These are phyloP conservation scores for Hypoxylon cercidicola DNA, from an alignment of 495 filamentous ascomycete genomes.

Conservation along the genomic window DNA sequence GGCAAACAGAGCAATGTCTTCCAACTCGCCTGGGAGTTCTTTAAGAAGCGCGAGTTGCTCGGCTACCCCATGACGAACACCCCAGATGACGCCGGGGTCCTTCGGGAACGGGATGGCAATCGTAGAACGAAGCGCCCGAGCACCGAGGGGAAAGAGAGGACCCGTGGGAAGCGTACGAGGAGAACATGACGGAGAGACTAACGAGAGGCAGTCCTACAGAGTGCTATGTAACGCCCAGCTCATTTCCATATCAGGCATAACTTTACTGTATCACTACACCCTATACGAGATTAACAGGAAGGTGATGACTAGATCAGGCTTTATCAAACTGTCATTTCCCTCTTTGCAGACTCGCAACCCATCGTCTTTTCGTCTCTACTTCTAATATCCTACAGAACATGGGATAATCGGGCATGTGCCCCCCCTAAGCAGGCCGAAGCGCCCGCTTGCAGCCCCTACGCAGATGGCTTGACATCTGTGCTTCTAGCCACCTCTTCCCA, in stretches of 20 bases:
- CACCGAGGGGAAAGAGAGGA: background rate
- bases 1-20: slow-evolving; percentile 11
- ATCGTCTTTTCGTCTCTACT: no score
- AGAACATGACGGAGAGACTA: background rate
- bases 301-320: no score
- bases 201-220: background rate
- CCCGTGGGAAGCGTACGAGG: slow-evolving; percentile 16
- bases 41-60: slow-evolving; percentile 35
- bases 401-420: no score
- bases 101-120: slow-evolving; percentile 10
- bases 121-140: slow-evolving; percentile 13
- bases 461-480: slow-evolving; percentile 3
- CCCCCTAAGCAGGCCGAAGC: no score
- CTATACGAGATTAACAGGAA: no score
- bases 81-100: background rate
- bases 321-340: no score
- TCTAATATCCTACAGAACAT: no score
- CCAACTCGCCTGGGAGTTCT: slow-evolving; percentile 35
- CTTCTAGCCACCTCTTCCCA: slow-evolving; percentile 2
- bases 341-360: no score
- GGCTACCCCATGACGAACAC: background rate
- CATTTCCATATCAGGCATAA: no score
- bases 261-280: no score
- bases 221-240: background rate
- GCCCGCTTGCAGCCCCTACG: no score